These are phyloP conservation scores for Calamus simplicifolius DNA, from an alignment of 176 grass and related monocot species.

Conservation along the genomic window DNA sequence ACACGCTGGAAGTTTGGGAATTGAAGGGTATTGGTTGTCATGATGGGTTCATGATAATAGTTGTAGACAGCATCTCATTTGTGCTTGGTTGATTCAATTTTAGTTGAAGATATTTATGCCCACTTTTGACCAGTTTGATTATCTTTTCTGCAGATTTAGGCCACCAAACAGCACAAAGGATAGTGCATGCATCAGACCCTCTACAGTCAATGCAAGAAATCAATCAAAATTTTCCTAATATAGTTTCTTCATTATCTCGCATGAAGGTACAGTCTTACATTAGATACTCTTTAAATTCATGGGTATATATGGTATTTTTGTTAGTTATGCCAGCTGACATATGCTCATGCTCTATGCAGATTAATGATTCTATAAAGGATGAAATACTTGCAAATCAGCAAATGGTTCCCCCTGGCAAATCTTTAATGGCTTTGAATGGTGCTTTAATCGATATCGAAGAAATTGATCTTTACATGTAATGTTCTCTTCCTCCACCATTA, in stretches of 20 bases:
- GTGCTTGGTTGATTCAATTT: background rate
- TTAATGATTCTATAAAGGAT: constrained; percentile 75
- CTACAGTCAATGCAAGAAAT: constrained; percentile 99
- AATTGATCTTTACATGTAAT: constrained; percentile 97
- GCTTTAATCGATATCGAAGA: constrained; percentile 97
- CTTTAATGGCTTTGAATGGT: constrained; percentile 95
- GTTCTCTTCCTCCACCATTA: constrained; percentile 5
- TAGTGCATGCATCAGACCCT: constrained; percentile 90
- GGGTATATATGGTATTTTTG: constrained; percentile 7
- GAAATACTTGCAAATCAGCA: constrained; percentile 92
- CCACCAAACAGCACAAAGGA: constrained; percentile 91
- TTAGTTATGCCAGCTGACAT: constrained; percentile 10
- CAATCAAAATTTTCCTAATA: constrained; percentile 94
- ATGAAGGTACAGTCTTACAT: constrained; percentile 52
- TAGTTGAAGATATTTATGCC: constrained; percentile 2
- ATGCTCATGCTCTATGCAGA: constrained; percentile 35
- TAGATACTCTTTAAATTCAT: background rate
- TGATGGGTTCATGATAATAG: constrained; percentile 13
- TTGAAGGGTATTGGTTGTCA: constrained; percentile 60
- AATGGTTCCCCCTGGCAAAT: constrained; percentile 98
- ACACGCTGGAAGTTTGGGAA: constrained; percentile 98
- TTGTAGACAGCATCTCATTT: background rate
- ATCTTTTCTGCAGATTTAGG: constrained; percentile 69
- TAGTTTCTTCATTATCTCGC: constrained; percentile 94
- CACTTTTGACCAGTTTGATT: constrained; percentile 16